Evolutionary conservation across 2,329 filamentous ascomycete genomes (phyloP).

Genomic region (Myotisia sp.): DNA sequence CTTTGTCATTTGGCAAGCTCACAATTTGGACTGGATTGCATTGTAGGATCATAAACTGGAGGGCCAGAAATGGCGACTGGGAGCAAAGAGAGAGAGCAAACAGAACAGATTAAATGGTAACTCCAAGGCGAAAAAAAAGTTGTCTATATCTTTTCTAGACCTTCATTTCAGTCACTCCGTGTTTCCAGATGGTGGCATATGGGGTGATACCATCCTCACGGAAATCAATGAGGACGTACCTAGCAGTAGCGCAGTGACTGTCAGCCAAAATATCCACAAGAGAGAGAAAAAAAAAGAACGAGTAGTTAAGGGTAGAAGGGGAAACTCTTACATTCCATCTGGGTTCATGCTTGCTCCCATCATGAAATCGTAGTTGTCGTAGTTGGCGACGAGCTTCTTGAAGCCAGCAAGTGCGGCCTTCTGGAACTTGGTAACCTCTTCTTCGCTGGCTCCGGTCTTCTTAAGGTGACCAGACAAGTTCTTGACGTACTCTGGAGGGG

Average conservation of each 20-base stretch:
- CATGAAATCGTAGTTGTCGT: slow-evolving; percentile 94
- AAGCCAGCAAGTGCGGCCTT: slow-evolving; percentile 56
- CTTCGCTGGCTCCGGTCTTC: slow-evolving; percentile 46
- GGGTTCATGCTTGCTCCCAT: slow-evolving; percentile 85
- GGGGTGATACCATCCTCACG: slow-evolving; percentile 90
- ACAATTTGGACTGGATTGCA: too few species aligned
- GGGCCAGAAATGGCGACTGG: too few species aligned
- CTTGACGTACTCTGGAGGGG: slow-evolving; percentile 69
- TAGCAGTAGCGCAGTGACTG: slow-evolving; percentile 21
- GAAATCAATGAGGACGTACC: slow-evolving; percentile 90
- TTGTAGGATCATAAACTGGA: too few species aligned
- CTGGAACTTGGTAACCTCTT: slow-evolving; percentile 66
- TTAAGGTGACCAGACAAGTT: slow-evolving; percentile 58
- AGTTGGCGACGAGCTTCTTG: slow-evolving; percentile 76
- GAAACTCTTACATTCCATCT: slow-evolving; percentile 67
- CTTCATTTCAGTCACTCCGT: slow-evolving; percentile 80
- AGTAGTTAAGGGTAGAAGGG: background rate
- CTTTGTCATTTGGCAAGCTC: too few species aligned
- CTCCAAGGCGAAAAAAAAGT: too few species aligned
- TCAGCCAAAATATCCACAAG: background rate
- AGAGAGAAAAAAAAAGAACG: background rate
- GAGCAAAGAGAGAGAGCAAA: too few species aligned
- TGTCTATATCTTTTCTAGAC: too few species aligned
- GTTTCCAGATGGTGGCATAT: slow-evolving; percentile 86
- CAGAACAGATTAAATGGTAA: too few species aligned